phyloP scores from a whole-genome alignment of 177 flowering plant genomes.

The Vitis hybrid region DNA sequence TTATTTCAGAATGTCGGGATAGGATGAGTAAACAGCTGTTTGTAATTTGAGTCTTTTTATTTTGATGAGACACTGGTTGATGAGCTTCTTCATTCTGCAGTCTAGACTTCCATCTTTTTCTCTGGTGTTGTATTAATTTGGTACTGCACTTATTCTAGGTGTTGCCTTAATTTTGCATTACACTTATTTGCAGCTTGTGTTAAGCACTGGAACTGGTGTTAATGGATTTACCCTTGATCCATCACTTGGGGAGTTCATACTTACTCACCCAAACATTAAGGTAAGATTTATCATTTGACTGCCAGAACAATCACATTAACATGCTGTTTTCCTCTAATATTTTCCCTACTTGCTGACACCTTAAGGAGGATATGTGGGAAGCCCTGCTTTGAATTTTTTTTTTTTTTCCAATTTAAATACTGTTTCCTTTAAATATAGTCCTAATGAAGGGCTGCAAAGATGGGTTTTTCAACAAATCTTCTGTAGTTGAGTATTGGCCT shows the following conservation, averaged over 20 bases:
- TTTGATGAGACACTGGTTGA: neutral
- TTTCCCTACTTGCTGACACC: neutral
- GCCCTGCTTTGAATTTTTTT: no score
- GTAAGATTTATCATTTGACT: conserved; percentile 29
- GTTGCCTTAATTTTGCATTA: conserved; percentile 1
- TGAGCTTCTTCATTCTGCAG: neutral
- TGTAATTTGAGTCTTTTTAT: neutral
- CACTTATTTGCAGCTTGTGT: conserved; percentile 62
- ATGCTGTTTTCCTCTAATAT: neutral
- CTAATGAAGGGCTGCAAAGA: conserved; percentile 1
- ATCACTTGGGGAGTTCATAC: conserved; percentile 94
- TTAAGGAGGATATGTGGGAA: neutral
- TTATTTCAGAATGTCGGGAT: neutral
- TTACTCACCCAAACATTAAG: conserved; percentile 95
- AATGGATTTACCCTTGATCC: conserved; percentile 98
- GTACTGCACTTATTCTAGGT: neutral
- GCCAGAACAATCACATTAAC: conserved; percentile 16
- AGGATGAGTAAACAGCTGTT: neutral
- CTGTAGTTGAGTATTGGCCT: neutral
- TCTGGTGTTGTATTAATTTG: no score
- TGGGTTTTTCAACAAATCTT: neutral
- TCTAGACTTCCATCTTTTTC: conserved; percentile 1
- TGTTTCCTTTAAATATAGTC: neutral
- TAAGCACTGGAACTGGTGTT: conserved; percentile 93
- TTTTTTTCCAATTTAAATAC: neutral